Percentiles rank a stretch among this genome's conserved stretches.
phyloP scores from a whole-genome alignment of 345 rosid species.

The Eutrema heterophyllum region DNA sequence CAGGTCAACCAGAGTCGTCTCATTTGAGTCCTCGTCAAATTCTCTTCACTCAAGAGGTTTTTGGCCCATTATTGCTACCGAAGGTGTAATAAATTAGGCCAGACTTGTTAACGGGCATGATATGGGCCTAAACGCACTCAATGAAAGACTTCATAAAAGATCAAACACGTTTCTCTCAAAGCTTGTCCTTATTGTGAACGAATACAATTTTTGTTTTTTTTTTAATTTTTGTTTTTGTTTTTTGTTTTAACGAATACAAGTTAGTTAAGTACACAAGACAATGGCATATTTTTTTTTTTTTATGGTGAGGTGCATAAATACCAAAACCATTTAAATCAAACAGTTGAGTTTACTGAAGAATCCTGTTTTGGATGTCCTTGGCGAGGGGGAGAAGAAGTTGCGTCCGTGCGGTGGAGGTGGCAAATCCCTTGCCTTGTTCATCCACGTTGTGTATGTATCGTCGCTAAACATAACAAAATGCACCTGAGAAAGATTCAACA shows the following conservation, averaged over 20 bases:
- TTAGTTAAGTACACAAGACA: background rate
- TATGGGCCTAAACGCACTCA: background rate
- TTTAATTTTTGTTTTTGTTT: too few species aligned
- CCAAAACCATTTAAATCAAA: background rate
- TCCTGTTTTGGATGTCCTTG: background rate
- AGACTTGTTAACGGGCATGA: background rate
- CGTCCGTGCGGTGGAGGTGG: background rate
- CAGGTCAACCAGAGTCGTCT: constrained; percentile 13
- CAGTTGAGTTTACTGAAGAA: constrained; percentile 17
- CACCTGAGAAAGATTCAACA: constrained; percentile 31
- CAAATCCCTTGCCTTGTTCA: constrained; percentile 54
- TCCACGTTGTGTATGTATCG: constrained; percentile 52
- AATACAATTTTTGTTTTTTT: too few species aligned
- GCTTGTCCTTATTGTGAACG: background rate
- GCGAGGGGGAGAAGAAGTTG: constrained; percentile 9
- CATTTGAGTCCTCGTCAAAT: constrained; percentile 6
- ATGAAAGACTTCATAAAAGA: background rate
- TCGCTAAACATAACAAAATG: constrained; percentile 68
- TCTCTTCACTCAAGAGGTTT: background rate
- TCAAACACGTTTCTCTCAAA: background rate
- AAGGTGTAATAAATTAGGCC: background rate
- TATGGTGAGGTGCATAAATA: background rate
- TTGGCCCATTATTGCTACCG: background rate
- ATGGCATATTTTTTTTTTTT: background rate
- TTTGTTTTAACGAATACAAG: too few species aligned